phyloP scores from a whole-genome alignment of 2,329 filamentous ascomycete species.

The Pleoardoris graminearum region DNA sequence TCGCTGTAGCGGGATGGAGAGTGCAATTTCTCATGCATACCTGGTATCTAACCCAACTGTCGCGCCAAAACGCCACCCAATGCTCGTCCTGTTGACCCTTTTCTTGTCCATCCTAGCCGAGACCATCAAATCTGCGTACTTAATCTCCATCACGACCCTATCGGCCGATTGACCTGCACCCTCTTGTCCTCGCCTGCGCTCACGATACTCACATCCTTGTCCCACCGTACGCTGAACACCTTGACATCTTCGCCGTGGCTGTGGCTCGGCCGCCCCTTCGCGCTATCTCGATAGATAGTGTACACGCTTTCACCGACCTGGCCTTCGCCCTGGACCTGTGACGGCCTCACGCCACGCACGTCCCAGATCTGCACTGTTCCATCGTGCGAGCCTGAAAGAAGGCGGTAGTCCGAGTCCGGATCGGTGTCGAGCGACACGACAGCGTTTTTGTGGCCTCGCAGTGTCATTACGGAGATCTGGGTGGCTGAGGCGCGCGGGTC shows the following conservation, averaged over 20 bases:
- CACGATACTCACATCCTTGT: constrained; percentile 82
- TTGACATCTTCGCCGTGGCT: constrained; percentile 82
- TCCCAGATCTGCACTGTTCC: constrained; percentile 95
- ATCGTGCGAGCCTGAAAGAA: constrained; percentile 89
- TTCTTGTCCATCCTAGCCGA: constrained; percentile 1
- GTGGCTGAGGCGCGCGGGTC: constrained; percentile 81
- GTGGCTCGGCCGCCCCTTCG: constrained; percentile 55
- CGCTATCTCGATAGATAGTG: constrained; percentile 76
- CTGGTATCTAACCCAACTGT: constrained; percentile 10
- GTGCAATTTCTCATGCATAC: background rate
- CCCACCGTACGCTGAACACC: constrained; percentile 88
- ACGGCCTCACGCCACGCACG: constrained; percentile 69
- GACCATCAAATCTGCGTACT: too few relatives aligned
- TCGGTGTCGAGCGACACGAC: constrained; percentile 63
- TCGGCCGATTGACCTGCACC: constrained; percentile 76
- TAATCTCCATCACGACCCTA: constrained; percentile 18
- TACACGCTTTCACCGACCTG: constrained; percentile 70
- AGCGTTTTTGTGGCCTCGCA: constrained; percentile 82
- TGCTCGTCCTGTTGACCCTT: background rate
- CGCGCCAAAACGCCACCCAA: constrained; percentile 6
- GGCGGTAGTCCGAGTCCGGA: constrained; percentile 73
- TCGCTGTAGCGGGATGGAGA: background rate
- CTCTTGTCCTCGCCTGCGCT: constrained; percentile 91
- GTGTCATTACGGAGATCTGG: constrained; percentile 82
- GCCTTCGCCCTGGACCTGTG: constrained; percentile 55